Conservation (phyloP, 2,329 filamentous ascomycete species). For the Fusarium redolens region DNA sequence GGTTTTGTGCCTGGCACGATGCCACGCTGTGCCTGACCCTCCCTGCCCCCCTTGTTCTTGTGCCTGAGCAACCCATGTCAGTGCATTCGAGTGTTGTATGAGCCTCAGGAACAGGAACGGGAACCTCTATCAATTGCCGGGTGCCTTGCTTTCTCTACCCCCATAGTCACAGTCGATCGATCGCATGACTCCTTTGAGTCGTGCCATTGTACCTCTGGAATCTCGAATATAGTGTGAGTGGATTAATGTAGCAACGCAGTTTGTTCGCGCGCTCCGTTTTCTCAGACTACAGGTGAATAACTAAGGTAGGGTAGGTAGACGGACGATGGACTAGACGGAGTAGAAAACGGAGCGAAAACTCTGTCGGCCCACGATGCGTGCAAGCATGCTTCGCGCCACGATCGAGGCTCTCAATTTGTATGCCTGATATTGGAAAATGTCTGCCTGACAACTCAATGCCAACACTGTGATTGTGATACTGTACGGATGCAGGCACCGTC, state of each 20-base stretch:
- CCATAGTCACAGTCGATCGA: neutral
- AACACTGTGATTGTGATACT: slow-evolving; percentile 27
- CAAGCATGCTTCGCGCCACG: slow-evolving; percentile 28
- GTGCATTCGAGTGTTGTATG: neutral
- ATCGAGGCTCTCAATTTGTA: neutral
- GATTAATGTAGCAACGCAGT: slow-evolving; percentile 8
- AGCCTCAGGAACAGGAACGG: neutral
- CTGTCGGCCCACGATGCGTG: slow-evolving; percentile 29
- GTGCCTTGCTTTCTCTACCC: neutral
- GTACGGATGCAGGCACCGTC: slow-evolving; percentile 34
- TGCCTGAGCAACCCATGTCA: slow-evolving; percentile 31
- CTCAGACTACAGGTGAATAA: slow-evolving; percentile 8
- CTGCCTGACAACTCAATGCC: slow-evolving; percentile 18
- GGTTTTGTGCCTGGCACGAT: slow-evolving; percentile 34
- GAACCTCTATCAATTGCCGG: neutral
- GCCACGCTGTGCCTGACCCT: slow-evolving; percentile 31
- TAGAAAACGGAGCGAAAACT: slow-evolving; percentile 39
- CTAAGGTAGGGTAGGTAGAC: neutral
- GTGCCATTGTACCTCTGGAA: neutral
- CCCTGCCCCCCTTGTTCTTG: slow-evolving; percentile 21
- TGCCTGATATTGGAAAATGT: neutral
- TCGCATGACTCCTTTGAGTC: slow-evolving; percentile 9
- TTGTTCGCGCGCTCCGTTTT: slow-evolving; percentile 27
- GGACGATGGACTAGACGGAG: slow-evolving; percentile 1
- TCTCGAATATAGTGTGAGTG: slow-evolving; percentile 25